phyloP scores from a whole-genome alignment of 2,329 filamentous ascomycete genomes.

The Didymella segeticola region DNA sequence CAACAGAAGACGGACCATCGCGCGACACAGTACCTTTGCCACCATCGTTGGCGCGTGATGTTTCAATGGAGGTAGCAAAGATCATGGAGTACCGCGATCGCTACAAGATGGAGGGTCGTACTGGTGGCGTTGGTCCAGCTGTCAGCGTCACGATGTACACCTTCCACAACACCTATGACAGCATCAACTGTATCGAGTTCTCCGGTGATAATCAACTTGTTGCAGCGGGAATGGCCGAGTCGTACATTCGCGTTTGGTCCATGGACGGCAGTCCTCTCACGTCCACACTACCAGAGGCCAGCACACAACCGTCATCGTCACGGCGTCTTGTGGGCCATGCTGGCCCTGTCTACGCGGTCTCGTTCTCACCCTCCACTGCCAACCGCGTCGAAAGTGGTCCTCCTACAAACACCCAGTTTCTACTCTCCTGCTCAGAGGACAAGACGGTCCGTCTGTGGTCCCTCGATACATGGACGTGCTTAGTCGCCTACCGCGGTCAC shows the following conservation, averaged over 20 bases:
- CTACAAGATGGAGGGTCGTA: constrained; percentile 84
- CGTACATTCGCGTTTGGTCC: constrained; percentile 94
- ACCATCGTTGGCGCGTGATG: constrained; percentile 85
- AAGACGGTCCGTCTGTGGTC: constrained; percentile 92
- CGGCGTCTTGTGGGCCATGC: constrained; percentile 84
- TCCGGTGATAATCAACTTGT: constrained; percentile 88
- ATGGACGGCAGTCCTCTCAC: constrained; percentile 83
- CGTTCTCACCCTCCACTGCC: constrained; percentile 78
- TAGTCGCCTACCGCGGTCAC: constrained; percentile 94
- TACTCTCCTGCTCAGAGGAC: constrained; percentile 88
- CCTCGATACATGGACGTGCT: constrained; percentile 86
- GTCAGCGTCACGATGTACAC: constrained; percentile 97
- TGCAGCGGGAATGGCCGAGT: constrained; percentile 88
- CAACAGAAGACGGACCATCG: constrained; percentile 80
- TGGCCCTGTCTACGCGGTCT: constrained; percentile 85
- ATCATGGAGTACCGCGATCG: constrained; percentile 91
- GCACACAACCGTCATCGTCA: constrained; percentile 69
- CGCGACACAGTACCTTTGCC: constrained; percentile 84
- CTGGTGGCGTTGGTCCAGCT: constrained; percentile 80
- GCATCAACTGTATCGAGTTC: constrained; percentile 92
- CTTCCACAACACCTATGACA: constrained; percentile 95
- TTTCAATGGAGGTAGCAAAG: constrained; percentile 92
- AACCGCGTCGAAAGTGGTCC: constrained; percentile 56
- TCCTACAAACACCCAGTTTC: constrained; percentile 71
- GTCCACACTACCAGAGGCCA: constrained; percentile 63